These are phyloP conservation scores for Penicillium arizonense DNA, from an alignment of 495 filamentous ascomycete species.

Conservation along the genomic window DNA sequence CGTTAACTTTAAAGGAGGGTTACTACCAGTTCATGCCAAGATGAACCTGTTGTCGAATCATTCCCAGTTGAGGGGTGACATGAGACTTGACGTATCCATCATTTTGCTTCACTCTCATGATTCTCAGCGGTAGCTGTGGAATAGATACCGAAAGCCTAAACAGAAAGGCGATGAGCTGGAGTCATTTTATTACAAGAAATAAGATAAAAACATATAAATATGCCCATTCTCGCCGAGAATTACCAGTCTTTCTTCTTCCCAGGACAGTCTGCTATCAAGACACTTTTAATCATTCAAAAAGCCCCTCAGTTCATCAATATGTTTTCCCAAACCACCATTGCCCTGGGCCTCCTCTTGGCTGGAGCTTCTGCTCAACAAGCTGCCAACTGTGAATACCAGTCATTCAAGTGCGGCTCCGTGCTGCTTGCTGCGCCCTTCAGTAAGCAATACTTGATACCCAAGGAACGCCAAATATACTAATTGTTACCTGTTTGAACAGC, in stretches of 20 bases:
- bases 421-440: slow-evolving; percentile 18
- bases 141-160: not conserved
- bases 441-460: not conserved
- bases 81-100: not conserved
- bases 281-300: not conserved
- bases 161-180: not conserved
- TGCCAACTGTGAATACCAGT: slow-evolving; percentile 18
- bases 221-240: not conserved
- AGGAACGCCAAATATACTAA: not conserved
- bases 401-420: slow-evolving; percentile 18
- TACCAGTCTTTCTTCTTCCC: not conserved
- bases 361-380: slow-evolving; percentile 20
- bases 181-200: not conserved
- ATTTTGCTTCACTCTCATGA: not conserved
- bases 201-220: not conserved
- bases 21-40: not conserved
- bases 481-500: not conserved
- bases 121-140: not conserved
- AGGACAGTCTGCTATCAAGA: not conserved
- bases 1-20: not conserved
- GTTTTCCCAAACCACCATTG: slow-evolving; percentile 7
- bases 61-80: not conserved
- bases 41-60: not conserved
- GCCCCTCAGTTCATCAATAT: slow-evolving; percentile 9
- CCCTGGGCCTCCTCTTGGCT: slow-evolving; percentile 9